A percentile compares a stretch with the other conserved stretches of the same genome.
phyloP scores from a whole-genome alignment of 306 rosid genomes.

The Begonia loranthoides region DNA sequence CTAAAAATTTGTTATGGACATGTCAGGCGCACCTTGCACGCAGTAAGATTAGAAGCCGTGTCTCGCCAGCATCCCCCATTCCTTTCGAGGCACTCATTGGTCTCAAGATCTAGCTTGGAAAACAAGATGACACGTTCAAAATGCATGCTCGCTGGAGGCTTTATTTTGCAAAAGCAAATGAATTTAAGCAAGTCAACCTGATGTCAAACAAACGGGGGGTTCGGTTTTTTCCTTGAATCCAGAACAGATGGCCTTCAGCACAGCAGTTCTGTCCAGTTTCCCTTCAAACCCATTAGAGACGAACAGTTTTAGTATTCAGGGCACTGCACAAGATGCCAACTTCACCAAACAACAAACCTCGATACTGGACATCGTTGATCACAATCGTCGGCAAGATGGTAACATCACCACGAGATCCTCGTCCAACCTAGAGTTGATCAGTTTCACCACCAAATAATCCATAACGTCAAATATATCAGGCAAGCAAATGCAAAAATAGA shows the following conservation, averaged over 20 bases:
- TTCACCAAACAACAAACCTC: constrained; percentile 46
- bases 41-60: constrained; percentile 37
- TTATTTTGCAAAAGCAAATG: background rate
- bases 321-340: too few species aligned
- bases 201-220: constrained; percentile 61
- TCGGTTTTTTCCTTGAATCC: constrained; percentile 81
- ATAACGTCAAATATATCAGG: background rate
- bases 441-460: too few species aligned
- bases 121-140: background rate
- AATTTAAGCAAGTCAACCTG: constrained; percentile 40
- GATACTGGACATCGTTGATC: constrained; percentile 58
- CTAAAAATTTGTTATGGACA: too few species aligned
- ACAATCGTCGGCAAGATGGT: constrained; percentile 95
- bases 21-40: constrained; percentile 57
- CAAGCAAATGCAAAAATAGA: background rate
- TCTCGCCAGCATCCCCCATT: constrained; percentile 93
- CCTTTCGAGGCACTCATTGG: constrained; percentile 59
- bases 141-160: background rate
- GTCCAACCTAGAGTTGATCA: constrained; percentile 46
- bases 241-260: constrained; percentile 73
- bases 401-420: constrained; percentile 86
- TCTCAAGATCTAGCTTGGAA: constrained; percentile 49
- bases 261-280: constrained; percentile 69
- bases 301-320: background rate
- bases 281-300: constrained; percentile 23